Evolutionary conservation across 1,284 basidiomycete genomes (phyloP), one percentile per base, ranked within the genome.

Genomic region (Sanghuangporus sanghuang): DNA sequence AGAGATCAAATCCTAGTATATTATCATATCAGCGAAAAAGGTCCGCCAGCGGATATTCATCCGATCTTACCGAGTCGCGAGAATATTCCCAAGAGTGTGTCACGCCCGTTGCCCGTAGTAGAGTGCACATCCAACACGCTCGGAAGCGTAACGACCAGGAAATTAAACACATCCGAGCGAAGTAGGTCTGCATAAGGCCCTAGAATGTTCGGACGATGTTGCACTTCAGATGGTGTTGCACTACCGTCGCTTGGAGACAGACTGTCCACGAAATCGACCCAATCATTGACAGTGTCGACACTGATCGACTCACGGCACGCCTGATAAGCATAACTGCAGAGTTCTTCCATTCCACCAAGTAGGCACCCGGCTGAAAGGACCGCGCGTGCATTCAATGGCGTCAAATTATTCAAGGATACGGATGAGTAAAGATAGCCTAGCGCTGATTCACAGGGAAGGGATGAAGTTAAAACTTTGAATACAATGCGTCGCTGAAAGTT

Each of bases 301-400:
- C 79, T 82, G 75, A 95, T 86, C 55, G 89, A 89, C 66, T 84
- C 85, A 68, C 84, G 81, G 78, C 88, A 92, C 60, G 85, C 77
- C 60, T 86, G 83, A 74, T 93, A 94, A n/a, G 92, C 85, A 70
- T 87, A 87, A 68, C 81, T 80, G 73, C 85, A 89, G 36, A 95
- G 79, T 53, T 94, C 91, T 52, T 92, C 85, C 88, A 95, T 90
- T 50, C 89, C 91, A 61, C 90, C 90, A 53, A 95, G 83, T 44
- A 93, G 79, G 74, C 87, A 90, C 6, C 87, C 89, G 50, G 91
- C 89, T 42, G 92, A 90, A 58, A 95, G 84, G 48, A 93, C 89
- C 16, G 85, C 86, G 69, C 92, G 85, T 63, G 92, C 89, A 76
- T 95, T 95, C 69, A 85, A 81, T 55, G 88, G 81, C 69, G 82